These are phyloP conservation scores for Penicillium lividum DNA, from an alignment of 495 filamentous ascomycete species.

Conservation along the genomic window DNA sequence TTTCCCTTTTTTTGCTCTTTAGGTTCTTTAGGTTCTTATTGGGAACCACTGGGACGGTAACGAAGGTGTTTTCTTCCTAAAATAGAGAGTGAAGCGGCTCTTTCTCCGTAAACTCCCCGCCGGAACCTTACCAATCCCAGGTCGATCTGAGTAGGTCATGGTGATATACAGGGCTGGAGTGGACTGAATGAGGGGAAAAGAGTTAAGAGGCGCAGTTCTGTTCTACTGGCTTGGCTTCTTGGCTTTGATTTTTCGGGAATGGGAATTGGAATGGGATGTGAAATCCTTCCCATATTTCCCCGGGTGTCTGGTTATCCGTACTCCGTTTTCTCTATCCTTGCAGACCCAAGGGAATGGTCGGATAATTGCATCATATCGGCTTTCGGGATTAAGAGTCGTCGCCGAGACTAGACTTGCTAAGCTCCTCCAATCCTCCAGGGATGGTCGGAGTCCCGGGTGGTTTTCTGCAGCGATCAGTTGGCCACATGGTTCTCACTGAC, in stretches of 20 bases:
- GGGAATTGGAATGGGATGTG: too few relatives aligned
- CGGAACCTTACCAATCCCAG: constrained; percentile 3
- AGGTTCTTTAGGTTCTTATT: not conserved
- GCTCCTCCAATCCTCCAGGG: not conserved
- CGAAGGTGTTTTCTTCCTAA: not conserved
- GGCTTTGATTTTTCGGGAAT: not conserved
- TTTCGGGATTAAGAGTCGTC: not conserved
- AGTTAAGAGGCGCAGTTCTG: not conserved
- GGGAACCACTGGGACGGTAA: not conserved
- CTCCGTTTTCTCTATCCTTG: not conserved
- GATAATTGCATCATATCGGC: constrained; percentile 7
- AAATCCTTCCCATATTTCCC: not conserved
- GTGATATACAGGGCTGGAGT: not conserved
- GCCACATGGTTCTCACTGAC: not conserved
- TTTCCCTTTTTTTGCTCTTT: not conserved
- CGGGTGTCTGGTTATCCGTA: not conserved
- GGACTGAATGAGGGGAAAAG: not conserved
- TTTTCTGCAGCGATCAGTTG: constrained; percentile 4
- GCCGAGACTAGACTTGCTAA: not conserved
- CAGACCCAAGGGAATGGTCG: not conserved
- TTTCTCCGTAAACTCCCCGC: not conserved
- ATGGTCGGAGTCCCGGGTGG: not conserved
- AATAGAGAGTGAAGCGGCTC: constrained; percentile 3
- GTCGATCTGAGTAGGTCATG: not conserved
- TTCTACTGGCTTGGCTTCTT: not conserved